Evolutionary conservation across 2,329 filamentous ascomycete genomes (phyloP).

Genomic region (Leptographium wingfieldii): DNA sequence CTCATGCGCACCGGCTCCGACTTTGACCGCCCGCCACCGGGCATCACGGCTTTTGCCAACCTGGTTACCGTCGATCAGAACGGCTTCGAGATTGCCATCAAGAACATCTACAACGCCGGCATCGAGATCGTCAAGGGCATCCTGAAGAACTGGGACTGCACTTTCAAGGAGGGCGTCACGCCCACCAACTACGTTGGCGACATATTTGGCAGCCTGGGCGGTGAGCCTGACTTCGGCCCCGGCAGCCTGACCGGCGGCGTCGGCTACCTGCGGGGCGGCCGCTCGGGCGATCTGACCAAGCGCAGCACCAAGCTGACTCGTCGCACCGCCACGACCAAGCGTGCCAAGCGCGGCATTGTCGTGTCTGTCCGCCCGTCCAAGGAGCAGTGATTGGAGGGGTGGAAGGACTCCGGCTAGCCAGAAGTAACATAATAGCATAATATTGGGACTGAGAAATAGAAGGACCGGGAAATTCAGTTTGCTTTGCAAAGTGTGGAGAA

Average conservation of each 20-base stretch:
- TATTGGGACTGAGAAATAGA: no score
- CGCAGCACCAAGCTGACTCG: background rate
- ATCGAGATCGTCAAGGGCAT: slow-evolving; percentile 54
- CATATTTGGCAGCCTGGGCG: slow-evolving; percentile 57
- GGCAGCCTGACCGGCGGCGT: slow-evolving; percentile 30
- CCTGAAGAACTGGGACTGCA: slow-evolving; percentile 44
- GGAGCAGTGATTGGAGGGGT: background rate
- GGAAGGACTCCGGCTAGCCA: background rate
- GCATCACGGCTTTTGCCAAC: slow-evolving; percentile 42
- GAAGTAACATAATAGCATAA: no score
- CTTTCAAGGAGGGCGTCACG: slow-evolving; percentile 42
- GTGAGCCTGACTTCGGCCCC: slow-evolving; percentile 51
- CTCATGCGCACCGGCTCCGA: slow-evolving; percentile 56
- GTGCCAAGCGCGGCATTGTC: slow-evolving; percentile 6
- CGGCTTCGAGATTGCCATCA: slow-evolving; percentile 47
- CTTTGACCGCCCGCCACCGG: slow-evolving; percentile 56
- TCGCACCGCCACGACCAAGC: background rate
- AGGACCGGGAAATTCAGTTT: no score
- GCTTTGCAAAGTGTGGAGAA: no score
- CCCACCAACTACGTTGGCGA: slow-evolving; percentile 57
- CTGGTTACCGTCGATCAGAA: slow-evolving; percentile 48
- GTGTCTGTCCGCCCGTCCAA: background rate
- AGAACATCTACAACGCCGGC: slow-evolving; percentile 56
- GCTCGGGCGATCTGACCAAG: slow-evolving; percentile 12
- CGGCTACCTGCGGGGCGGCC: slow-evolving; percentile 16